Evolutionary conservation across 163 green algal species (phyloP).

Genomic region (Chlamydomonas reinhardtii): DNA sequence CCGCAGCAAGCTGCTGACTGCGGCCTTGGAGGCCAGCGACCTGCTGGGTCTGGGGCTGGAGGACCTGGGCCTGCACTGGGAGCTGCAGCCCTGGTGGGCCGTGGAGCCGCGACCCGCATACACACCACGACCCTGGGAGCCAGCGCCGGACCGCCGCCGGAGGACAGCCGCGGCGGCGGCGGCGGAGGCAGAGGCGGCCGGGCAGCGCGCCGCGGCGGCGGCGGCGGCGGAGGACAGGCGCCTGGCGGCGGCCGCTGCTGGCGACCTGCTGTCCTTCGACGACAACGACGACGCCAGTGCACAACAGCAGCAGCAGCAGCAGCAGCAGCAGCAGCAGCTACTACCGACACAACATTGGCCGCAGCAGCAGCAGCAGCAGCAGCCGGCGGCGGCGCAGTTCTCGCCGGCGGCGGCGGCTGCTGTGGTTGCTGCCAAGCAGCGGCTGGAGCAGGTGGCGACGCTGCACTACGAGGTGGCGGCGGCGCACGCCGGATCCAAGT

Average conservation of each 20-base stretch:
- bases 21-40: constrained; percentile 32
- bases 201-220: too few relatives aligned
- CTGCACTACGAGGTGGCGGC: constrained; percentile 43
- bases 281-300: not conserved
- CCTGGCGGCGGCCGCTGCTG: too few relatives aligned
- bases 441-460: constrained; percentile 8
- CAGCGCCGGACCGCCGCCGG: not conserved
- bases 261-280: not conserved
- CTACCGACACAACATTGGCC: too few relatives aligned
- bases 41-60: constrained; percentile 33
- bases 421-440: too few relatives aligned
- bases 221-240: too few relatives aligned
- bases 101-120: constrained; percentile 19
- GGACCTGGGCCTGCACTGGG: constrained; percentile 55
- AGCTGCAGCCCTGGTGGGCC: constrained; percentile 53
- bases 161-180: not conserved
- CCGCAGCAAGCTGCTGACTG: constrained; percentile 42
- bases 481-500: constrained; percentile 20
- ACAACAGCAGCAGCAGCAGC: too few relatives aligned
- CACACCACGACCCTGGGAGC: constrained; percentile 10
- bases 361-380: not conserved
- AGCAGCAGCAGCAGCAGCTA: not conserved
- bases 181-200: not conserved
- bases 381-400: not conserved
- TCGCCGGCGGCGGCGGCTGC: not conserved